Percentiles rank a stretch among this genome's conserved stretches.
These are phyloP conservation scores for Colletotrichum camelliae DNA, from an alignment of 2,329 filamentous ascomycete species.

Conservation along the genomic window DNA sequence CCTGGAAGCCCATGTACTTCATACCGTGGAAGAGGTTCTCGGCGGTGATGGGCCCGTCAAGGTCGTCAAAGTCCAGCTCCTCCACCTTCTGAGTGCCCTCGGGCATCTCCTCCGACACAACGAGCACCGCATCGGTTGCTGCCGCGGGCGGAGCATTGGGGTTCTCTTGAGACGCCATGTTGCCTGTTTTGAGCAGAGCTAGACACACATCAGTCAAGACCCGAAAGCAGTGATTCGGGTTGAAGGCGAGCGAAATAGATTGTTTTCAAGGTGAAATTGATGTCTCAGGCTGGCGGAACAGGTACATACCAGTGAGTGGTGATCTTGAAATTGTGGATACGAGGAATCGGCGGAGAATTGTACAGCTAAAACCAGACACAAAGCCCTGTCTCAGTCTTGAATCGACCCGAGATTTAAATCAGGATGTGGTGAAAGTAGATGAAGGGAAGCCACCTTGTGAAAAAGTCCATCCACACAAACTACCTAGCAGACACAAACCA, in stretches of 20 bases:
- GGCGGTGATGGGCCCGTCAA: slow-evolving; percentile 80
- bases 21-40: slow-evolving; percentile 84
- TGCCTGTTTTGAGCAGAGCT: neutral
- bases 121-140: slow-evolving; percentile 82
- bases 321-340: slow-evolving; percentile 14
- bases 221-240: neutral
- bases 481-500: neutral
- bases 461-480: neutral
- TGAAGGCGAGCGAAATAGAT: neutral
- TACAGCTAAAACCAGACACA: slow-evolving; percentile 1
- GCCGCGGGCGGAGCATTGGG: slow-evolving; percentile 58
- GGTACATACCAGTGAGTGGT: slow-evolving; percentile 9
- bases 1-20: slow-evolving; percentile 80
- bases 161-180: slow-evolving; percentile 33
- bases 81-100: slow-evolving; percentile 79
- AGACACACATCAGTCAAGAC: neutral
- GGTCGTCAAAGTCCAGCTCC: slow-evolving; percentile 90
- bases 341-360: slow-evolving; percentile 2
- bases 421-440: neutral
- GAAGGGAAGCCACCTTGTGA: neutral
- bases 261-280: neutral
- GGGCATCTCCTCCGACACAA: slow-evolving; percentile 83
- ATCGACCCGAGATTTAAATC: neutral
- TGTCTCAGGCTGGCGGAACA: neutral
- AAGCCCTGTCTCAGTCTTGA: neutral